Conservation (phyloP, 73 alveolate genomes). For the Effrenium voratum region DNA sequence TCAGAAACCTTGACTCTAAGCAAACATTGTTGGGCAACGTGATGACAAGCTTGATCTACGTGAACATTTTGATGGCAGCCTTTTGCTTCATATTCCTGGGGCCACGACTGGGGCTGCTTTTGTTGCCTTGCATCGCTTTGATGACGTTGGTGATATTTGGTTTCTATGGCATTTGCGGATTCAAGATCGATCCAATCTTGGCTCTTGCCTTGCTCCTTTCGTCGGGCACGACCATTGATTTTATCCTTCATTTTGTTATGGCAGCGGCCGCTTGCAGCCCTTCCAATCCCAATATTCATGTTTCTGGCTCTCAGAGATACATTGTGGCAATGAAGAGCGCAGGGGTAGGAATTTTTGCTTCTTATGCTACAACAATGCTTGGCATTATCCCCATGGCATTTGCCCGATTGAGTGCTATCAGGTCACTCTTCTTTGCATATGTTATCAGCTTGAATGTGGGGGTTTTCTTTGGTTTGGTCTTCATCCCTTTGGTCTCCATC, state of each 20-base stretch:
- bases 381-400: not conserved
- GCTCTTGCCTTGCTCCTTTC: not conserved
- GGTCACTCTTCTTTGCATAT: not conserved
- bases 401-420: not conserved
- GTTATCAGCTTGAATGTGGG: constrained; percentile 3
- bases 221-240: not conserved
- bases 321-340: not conserved
- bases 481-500: constrained; percentile 18
- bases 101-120: not conserved
- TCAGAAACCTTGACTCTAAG: not conserved
- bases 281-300: not conserved
- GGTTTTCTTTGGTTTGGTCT: not conserved
- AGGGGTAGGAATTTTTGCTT: not conserved
- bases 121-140: not conserved
- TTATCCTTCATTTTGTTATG: not conserved
- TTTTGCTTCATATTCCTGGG: not conserved
- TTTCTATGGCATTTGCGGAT: not conserved
- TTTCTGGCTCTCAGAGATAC: not conserved
- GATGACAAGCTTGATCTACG: constrained; percentile 5
- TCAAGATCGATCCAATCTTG: not conserved
- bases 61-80: not conserved
- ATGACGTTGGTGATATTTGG: not conserved
- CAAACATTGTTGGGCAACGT: not conserved
- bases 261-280: not conserved
- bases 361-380: not conserved